phyloP scores from a whole-genome alignment of 345 rosid genomes.

The Murraya paniculata region DNA sequence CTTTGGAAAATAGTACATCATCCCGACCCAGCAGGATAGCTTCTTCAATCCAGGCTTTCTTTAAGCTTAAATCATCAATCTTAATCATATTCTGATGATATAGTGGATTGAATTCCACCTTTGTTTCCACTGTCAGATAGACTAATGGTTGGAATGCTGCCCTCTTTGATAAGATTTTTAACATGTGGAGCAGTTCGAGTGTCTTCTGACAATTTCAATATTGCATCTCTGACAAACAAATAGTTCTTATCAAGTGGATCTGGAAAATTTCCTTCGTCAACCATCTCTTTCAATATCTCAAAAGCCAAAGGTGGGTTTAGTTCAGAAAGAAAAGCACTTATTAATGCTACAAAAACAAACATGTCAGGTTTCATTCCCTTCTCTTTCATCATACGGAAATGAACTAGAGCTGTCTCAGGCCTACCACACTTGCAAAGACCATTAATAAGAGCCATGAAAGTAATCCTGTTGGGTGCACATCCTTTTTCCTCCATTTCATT shows the following conservation, averaged over 20 bases:
- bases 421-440: constrained; percentile 82
- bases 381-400: constrained; percentile 62
- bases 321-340: constrained; percentile 47
- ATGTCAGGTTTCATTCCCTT: constrained; percentile 64
- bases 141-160: constrained; percentile 34
- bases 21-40: background rate
- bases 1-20: background rate
- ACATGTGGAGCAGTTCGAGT: constrained; percentile 45
- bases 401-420: constrained; percentile 51
- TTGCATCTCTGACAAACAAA: constrained; percentile 40
- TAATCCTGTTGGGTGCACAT: constrained; percentile 48
- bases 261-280: constrained; percentile 49
- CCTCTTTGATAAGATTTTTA: constrained; percentile 41
- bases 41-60: background rate
- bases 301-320: constrained; percentile 43
- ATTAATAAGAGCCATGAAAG: constrained; percentile 64
- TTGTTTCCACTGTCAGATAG: constrained; percentile 23
- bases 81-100: constrained; percentile 2
- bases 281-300: constrained; percentile 61
- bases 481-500: constrained; percentile 58
- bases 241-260: constrained; percentile 45
- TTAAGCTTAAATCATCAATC: background rate
- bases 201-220: constrained; percentile 51
- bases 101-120: constrained; percentile 10
- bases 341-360: constrained; percentile 49